Conservation (phyloP, 495 filamentous ascomycete genomes). For the Penicillium robsamsonii region DNA sequence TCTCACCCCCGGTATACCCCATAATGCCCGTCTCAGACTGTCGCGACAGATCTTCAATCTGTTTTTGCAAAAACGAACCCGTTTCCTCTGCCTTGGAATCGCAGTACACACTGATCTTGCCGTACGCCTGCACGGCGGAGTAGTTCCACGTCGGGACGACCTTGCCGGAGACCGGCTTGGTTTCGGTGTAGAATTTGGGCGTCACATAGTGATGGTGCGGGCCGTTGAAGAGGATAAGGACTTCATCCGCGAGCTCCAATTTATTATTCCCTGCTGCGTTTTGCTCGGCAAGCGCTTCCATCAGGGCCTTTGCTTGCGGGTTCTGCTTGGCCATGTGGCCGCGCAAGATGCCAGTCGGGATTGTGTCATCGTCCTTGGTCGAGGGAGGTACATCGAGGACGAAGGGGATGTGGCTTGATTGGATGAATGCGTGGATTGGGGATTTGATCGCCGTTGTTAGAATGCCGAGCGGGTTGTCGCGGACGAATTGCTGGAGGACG, state of each 20-base stretch:
- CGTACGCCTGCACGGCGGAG: constrained; percentile 52
- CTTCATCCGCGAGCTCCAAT: constrained; percentile 17
- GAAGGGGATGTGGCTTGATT: constrained; percentile 56
- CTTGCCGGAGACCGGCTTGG: constrained; percentile 53
- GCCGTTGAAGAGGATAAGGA: constrained; percentile 51
- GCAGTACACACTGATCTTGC: constrained; percentile 43
- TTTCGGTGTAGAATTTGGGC: constrained; percentile 56
- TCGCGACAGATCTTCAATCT: constrained; percentile 42
- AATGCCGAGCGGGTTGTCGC: constrained; percentile 53
- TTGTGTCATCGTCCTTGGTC: constrained; percentile 19
- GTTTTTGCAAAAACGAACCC: constrained; percentile 34
- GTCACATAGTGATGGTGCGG: constrained; percentile 53
- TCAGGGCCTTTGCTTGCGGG: constrained; percentile 53
- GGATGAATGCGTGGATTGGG: constrained; percentile 41
- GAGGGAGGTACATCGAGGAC: constrained; percentile 44
- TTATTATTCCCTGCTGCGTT: constrained; percentile 23
- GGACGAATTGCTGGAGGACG: constrained; percentile 47
- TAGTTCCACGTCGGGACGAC: constrained; percentile 62
- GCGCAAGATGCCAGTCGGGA: constrained; percentile 37
- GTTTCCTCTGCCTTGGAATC: constrained; percentile 38
- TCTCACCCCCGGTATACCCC: constrained; percentile 37
- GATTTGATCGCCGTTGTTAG: constrained; percentile 54
- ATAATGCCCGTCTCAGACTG: constrained; percentile 47
- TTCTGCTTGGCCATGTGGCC: constrained; percentile 56
- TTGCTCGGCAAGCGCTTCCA: constrained; percentile 30